Evolutionary conservation across 148 eudicot species (phyloP), one percentile per base, ranked within the genome.

Genomic region (Silene latifolia): DNA sequence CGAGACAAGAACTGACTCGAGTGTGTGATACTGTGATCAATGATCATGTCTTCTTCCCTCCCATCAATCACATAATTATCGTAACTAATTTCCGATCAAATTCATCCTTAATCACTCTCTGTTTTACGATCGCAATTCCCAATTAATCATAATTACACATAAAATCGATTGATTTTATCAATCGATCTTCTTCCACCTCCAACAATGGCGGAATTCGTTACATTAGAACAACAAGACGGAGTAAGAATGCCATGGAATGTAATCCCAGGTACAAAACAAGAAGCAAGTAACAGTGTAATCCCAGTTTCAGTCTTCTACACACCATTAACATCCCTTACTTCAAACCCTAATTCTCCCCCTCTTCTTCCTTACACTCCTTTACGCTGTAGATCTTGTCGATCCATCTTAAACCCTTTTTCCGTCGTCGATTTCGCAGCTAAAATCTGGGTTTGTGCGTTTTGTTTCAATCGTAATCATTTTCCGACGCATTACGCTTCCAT

Each of bases 181-280:
- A 15, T 56, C 19, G 58, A 14, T 21, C 64, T 20, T 10, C 15
- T 9, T 46, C 63, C 11, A 58, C 1, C 32, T 15, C n/a, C 80
- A 76, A 76, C 76, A 76, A 92, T 92, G 98, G 78, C 92, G 77
- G 98, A 95, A 81, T 95, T 95, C 80, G 18, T 81, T 3, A 89
- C 87, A 27, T 77, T 92, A 10, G 98, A 92, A 70, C 14, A 80
- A 11, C 93, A 88, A 64, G 98, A 95, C 77, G 93, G 87, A 17
- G 89, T 95, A 3, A 85, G 98, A 4, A 95, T 95, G 98, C 96
- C 97, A 42, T 95, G 91, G 91, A 95, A 95, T 69, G 97, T 95
- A n/a, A 78, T 95, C 67, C 98, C 97, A 15, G 98, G 98, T 42
- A 90, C 97, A 2, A 92, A 90, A 58, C 81, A 86, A 73, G 88